Conservation (phyloP, 192 early-diverging fungal species). For the Entophlyctis luteolus region DNA sequence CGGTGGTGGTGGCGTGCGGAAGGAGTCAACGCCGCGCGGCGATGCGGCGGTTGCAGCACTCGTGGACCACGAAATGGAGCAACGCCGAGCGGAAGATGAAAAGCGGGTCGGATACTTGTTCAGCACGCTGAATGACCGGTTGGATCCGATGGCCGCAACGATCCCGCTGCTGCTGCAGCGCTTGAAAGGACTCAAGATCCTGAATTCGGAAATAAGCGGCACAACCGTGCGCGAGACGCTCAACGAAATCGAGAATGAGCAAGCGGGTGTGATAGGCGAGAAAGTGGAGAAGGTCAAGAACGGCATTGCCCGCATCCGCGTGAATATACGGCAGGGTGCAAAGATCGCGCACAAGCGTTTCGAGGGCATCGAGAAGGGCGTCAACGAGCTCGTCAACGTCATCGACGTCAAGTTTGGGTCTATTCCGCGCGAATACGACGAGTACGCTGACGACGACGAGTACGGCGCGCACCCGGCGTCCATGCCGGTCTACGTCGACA, state of each 20-base stretch:
- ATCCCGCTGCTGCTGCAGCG: constrained; percentile 4
- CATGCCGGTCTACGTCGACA: too few species aligned
- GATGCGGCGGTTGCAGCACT: constrained; percentile 8
- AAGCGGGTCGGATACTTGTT: constrained; percentile 1
- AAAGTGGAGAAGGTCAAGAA: neutral
- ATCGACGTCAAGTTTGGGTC: neutral
- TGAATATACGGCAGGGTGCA: neutral
- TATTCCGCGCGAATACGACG: neutral
- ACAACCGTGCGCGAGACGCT: constrained; percentile 11
- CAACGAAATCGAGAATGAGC: constrained; percentile 4
- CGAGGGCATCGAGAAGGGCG: constrained; percentile 9
- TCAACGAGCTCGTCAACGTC: neutral
- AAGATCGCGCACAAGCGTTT: neutral
- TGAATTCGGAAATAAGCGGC: constrained; percentile 4
- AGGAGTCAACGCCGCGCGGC: neutral
- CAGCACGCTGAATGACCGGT: neutral
- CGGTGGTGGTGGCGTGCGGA: neutral
- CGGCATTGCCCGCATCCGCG: constrained; percentile 1
- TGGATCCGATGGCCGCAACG: constrained; percentile 11
- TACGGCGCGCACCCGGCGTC: neutral
- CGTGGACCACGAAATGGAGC: constrained; percentile 10
- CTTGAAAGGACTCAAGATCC: neutral
- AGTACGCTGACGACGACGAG: neutral
- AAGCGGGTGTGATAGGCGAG: neutral
- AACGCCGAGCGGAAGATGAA: constrained; percentile 12